These are phyloP conservation scores for Ophiostoma australiae DNA, from an alignment of 2,329 filamentous ascomycete genomes.

Conservation along the genomic window DNA sequence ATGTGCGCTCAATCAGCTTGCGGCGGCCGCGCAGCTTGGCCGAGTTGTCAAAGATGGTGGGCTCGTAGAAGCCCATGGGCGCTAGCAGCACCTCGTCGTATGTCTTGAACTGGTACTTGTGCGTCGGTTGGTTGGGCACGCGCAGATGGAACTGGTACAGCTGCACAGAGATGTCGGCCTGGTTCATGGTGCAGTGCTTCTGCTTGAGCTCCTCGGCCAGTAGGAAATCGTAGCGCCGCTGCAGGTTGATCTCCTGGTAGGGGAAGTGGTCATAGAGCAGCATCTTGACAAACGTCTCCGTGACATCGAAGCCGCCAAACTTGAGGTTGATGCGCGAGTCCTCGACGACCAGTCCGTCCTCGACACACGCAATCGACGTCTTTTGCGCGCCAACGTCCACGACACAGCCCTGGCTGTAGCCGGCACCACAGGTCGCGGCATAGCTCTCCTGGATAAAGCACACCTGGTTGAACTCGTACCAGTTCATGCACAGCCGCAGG, in stretches of 20 bases:
- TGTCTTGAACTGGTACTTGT: conserved; percentile 92
- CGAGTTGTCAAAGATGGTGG: conserved; percentile 76
- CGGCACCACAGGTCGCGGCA: conserved; percentile 89
- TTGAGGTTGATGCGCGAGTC: conserved; percentile 95
- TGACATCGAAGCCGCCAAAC: conserved; percentile 87
- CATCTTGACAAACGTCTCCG: conserved; percentile 94
- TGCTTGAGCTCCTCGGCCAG: conserved; percentile 94
- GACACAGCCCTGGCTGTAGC: conserved; percentile 89
- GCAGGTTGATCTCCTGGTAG: conserved; percentile 89
- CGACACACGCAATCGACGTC: conserved; percentile 93
- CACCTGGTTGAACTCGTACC: conserved; percentile 83
- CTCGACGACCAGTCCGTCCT: conserved; percentile 91
- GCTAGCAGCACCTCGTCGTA: conserved; percentile 96
- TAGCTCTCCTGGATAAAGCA: conserved; percentile 96
- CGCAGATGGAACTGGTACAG: conserved; percentile 86
- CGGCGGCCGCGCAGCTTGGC: conserved; percentile 74
- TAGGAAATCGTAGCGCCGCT: conserved; percentile 83
- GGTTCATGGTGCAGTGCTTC: conserved; percentile 86
- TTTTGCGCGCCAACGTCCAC: conserved; percentile 97
- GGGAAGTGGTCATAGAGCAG: conserved; percentile 95
- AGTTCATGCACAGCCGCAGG: conserved; percentile 77
- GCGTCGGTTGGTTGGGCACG: conserved; percentile 79
- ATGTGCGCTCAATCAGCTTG: conserved; percentile 78
- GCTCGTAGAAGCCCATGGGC: conserved; percentile 90
- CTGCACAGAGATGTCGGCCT: conserved; percentile 83